A percentile compares a stretch with the other conserved stretches of the same genome.
Evolutionary conservation across 331 rosid species (phyloP).

Genomic region (Saraca asoca): DNA sequence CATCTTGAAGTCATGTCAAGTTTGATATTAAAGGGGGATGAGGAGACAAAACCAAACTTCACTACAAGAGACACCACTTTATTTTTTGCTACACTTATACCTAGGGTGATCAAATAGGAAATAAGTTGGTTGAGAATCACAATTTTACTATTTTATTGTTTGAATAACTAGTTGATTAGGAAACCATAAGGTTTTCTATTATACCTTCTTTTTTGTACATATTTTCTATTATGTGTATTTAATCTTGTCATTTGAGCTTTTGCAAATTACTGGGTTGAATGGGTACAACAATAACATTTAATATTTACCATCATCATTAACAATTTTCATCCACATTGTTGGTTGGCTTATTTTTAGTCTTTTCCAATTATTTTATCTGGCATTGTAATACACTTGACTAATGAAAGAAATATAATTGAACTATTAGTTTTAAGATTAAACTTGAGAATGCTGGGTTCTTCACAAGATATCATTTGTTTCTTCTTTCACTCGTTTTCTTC

Average conservation of each 20-base stretch:
- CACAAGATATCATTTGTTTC: too few species aligned
- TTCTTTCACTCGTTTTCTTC: neutral
- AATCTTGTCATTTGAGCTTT: too few species aligned
- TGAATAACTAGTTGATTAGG: constrained; percentile 4
- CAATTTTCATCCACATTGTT: too few species aligned
- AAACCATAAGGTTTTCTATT: neutral
- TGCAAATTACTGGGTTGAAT: neutral
- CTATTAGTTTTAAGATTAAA: neutral
- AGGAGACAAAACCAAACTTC: constrained; percentile 50
- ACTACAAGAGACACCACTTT: constrained; percentile 49
- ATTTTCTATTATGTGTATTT: too few species aligned
- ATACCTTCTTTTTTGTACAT: constrained; percentile 16
- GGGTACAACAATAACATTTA: too few species aligned
- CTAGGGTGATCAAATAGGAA: constrained; percentile 48
- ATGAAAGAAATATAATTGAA: neutral
- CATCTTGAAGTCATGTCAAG: constrained; percentile 45
- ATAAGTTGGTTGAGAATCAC: constrained; percentile 36
- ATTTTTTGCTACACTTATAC: constrained; percentile 36
- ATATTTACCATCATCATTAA: too few species aligned
- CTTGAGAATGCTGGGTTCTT: too few species aligned
- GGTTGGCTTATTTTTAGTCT: too few species aligned
- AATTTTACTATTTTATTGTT: neutral
- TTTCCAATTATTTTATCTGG: too few species aligned
- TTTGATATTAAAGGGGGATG: constrained; percentile 79
- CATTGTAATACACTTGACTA: neutral